Evolutionary conservation across 2,329 filamentous ascomycete genomes (phyloP), one percentile per base, ranked within the genome.

Genomic region (Fusarium sp.): DNA sequence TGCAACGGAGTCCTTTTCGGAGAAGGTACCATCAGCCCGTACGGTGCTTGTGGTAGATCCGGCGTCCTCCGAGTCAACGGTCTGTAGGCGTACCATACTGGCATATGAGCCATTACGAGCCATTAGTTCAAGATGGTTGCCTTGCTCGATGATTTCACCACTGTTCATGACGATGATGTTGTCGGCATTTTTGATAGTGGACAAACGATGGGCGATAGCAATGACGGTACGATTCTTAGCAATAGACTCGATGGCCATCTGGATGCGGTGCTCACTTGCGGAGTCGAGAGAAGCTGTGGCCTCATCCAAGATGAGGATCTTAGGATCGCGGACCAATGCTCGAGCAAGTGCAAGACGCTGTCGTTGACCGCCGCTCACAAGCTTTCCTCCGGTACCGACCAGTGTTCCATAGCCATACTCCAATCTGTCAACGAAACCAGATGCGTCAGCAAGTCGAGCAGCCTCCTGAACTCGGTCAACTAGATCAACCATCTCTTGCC

Each of bases 101-200:
- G 81, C 82, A 69, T 90, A 90, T 7, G 87, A 78, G 14, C 81
- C 79, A 8, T 87, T 76, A 13, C 81, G 78, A 3, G 80, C 77
- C 65, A 92, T 81, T 4, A 92, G 82, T 55, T 89, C 84, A 5
- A 87, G 81, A 60, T 92, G 90, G 0, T 84, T 88, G 0, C 91
- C 91, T 73, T 90, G 83, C 76, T 92, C 90, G 13, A 90, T 81
- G 6, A 90, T 84, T 49, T 83, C 77, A 0, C 91, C 90, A 57
- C 85, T 81, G 16, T 87, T 83, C 75, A 92, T 83, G 20, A 92
- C 90, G 22, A 92, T 82, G 61, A 93, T 92, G 65, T 88, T 86
- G 71, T 92, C 88, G 0, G 90, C 90, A 56, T 88, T 84, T 72
- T 85, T 86, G 66, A 90, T 88, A 1, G 88, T 90, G 0, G 86